Percentiles rank a stretch among this genome's conserved stretches.
phyloP scores from a whole-genome alignment of 768 basidiomycete genomes.

The Termitomyces sp. region DNA sequence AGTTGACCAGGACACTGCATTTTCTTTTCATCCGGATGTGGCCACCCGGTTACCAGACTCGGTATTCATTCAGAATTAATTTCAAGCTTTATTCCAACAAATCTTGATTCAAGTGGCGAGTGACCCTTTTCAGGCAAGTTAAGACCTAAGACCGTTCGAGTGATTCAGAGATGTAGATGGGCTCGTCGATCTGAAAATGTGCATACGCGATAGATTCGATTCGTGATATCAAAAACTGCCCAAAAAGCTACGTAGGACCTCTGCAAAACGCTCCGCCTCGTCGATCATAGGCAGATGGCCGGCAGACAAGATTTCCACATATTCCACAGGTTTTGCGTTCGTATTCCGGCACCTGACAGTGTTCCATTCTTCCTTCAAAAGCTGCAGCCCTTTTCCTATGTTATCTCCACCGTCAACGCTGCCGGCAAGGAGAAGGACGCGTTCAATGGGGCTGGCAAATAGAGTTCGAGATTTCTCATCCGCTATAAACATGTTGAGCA shows the following conservation, averaged over 20 bases:
- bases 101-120: too few species aligned
- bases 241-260: conserved; percentile 26
- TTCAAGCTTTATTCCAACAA: too few species aligned
- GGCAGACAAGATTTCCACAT: conserved; percentile 27
- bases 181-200: too few species aligned
- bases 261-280: conserved; percentile 34
- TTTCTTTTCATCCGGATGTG: too few species aligned
- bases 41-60: too few species aligned
- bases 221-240: conserved; percentile 4
- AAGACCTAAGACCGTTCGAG: too few species aligned
- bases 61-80: too few species aligned
- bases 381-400: conserved; percentile 31
- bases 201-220: too few species aligned
- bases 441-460: conserved; percentile 19
- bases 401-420: conserved; percentile 42
- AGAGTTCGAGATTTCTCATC: conserved; percentile 14
- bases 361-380: conserved; percentile 23
- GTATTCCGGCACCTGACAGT: conserved; percentile 1
- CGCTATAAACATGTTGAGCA: not conserved
- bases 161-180: too few species aligned
- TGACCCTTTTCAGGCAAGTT: too few species aligned
- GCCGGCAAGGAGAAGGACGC: conserved; percentile 41
- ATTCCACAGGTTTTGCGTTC: conserved; percentile 19
- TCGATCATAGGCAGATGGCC: conserved; percentile 54
- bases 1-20: too few species aligned